phyloP scores from a whole-genome alignment of 106 monocot genomes.

The Allium sativum region DNA sequence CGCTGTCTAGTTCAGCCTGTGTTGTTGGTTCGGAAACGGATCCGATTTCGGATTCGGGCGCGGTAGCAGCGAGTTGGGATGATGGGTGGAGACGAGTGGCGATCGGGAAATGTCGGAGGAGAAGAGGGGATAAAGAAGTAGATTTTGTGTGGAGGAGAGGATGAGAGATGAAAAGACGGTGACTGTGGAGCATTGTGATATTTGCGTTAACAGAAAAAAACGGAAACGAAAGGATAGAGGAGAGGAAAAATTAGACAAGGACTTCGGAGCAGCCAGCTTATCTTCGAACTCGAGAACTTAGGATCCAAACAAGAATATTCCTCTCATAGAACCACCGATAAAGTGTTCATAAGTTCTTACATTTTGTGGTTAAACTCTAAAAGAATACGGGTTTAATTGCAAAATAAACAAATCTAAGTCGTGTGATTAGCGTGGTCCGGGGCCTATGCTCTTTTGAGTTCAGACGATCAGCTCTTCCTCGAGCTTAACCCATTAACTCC shows the following conservation, averaged over 20 bases:
- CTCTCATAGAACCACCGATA: no score
- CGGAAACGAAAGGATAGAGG: neutral
- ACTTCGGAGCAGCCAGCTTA: neutral
- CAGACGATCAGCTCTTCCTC: no score
- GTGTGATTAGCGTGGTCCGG: no score
- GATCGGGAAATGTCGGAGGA: neutral
- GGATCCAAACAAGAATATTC: no score
- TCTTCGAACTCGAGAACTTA: no score
- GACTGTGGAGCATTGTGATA: neutral
- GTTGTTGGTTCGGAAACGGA: neutral
- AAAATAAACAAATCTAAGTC: no score
- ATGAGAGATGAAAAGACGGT: neutral
- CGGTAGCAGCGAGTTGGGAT: neutral
- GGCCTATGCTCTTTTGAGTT: no score
- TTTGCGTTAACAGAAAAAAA: no score
- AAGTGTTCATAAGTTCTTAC: no score
- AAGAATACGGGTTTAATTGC: no score
- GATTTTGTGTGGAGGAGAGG: neutral
- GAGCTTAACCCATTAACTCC: no score
- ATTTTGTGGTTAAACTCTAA: no score
- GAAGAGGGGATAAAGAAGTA: neutral
- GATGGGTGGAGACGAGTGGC: neutral
- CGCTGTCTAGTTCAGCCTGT: slow-evolving; percentile 3
- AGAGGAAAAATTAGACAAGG: neutral
- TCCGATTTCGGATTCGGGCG: neutral